Percentiles rank a stretch among this genome's conserved stretches.
Conservation (phyloP, 2,329 filamentous ascomycete species). For the Calonectria pseudoreteaudii region DNA sequence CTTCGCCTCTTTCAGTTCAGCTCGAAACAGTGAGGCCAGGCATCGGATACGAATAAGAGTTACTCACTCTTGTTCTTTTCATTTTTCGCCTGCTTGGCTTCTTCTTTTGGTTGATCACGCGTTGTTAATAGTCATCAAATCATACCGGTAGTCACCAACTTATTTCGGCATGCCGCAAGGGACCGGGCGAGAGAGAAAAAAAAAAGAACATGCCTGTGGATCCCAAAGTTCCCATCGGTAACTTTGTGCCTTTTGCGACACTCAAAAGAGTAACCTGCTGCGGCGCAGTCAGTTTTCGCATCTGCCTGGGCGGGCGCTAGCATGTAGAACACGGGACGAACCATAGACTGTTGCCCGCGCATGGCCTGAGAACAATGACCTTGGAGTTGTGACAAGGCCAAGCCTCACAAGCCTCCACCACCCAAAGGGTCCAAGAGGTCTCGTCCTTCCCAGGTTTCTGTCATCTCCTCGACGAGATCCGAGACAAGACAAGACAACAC, state of each 20-base stretch:
- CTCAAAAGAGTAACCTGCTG: neutral
- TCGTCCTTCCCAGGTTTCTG: neutral
- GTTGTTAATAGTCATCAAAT: neutral
- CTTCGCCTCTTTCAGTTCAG: neutral
- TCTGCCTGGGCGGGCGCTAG: neutral
- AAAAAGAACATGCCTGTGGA: neutral
- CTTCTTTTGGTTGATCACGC: neutral
- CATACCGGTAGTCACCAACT: neutral
- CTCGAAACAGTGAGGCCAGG: neutral
- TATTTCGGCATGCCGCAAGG: neutral
- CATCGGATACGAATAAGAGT: neutral
- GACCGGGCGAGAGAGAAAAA: neutral
- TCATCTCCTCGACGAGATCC: slow-evolving; percentile 24
- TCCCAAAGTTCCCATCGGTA: neutral
- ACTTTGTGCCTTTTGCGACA: neutral
- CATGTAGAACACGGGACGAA: slow-evolving; percentile 7
- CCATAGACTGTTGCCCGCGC: neutral
- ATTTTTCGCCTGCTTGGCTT: neutral
- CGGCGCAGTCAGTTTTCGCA: slow-evolving; percentile 5
- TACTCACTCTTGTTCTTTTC: neutral
- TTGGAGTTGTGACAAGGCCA: neutral
- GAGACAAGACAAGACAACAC: slow-evolving; percentile 30
- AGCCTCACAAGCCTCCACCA: neutral
- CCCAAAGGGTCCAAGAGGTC: neutral
- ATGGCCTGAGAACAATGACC: neutral